Conservation (phyloP, 495 filamentous ascomycete genomes). For the Astrocystis sublimbata region DNA sequence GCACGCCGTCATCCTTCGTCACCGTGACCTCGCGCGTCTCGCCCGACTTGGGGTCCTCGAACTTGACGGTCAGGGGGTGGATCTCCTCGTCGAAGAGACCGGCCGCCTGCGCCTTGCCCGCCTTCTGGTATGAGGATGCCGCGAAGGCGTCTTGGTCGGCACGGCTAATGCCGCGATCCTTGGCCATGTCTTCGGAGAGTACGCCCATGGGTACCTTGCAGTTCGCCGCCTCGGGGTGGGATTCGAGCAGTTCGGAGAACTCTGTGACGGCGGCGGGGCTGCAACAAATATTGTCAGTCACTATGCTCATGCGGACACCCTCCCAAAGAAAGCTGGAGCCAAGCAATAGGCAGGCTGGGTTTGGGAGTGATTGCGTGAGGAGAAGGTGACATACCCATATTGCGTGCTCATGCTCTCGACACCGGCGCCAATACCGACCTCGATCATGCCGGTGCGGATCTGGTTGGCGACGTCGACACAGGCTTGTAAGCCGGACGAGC, state of each 20-base stretch:
- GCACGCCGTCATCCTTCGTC: slow-evolving; percentile 81
- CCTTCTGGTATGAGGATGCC: slow-evolving; percentile 86
- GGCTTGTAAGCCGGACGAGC: slow-evolving; percentile 85
- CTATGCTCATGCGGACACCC: background rate
- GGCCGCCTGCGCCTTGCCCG: slow-evolving; percentile 76
- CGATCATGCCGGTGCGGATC: slow-evolving; percentile 87
- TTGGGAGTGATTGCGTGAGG: background rate
- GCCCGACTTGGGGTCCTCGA: slow-evolving; percentile 84
- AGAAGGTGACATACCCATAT: slow-evolving; percentile 67
- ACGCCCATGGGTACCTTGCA: slow-evolving; percentile 99
- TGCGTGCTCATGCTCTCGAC: slow-evolving; percentile 97
- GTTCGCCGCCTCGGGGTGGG: slow-evolving; percentile 79
- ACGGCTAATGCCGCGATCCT: slow-evolving; percentile 72
- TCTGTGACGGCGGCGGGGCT: slow-evolving; percentile 86
- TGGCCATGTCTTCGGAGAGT: slow-evolving; percentile 92
- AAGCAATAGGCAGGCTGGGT: background rate
- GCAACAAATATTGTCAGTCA: slow-evolving; percentile 24
- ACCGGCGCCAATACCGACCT: slow-evolving; percentile 89
- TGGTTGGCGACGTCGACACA: slow-evolving; percentile 91
- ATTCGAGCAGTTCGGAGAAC: slow-evolving; percentile 90
- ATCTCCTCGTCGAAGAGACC: slow-evolving; percentile 96
- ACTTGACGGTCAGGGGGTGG: slow-evolving; percentile 77
- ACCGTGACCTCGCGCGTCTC: slow-evolving; percentile 86
- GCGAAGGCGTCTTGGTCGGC: slow-evolving; percentile 84
- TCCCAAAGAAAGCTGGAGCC: background rate